These are phyloP conservation scores for Diphasiastrum complanatum DNA, from an alignment of 83 land plant species.

Conservation along the genomic window DNA sequence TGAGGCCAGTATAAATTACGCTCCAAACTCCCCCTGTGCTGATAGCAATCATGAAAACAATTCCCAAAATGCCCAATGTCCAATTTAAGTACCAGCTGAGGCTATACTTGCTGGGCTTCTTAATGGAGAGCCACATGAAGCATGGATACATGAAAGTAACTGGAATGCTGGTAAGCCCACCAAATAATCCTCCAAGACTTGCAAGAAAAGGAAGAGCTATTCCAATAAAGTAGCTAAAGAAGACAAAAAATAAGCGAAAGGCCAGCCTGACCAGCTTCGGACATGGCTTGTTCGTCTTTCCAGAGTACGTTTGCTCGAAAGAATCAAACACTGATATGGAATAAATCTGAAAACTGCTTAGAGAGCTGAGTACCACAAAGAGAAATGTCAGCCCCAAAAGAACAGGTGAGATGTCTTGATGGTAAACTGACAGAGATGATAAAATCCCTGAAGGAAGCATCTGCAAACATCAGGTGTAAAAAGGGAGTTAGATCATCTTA, in stretches of 20 bases:
- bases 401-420: not conserved
- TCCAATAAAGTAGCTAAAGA: constrained; percentile 1
- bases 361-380: constrained; percentile 3
- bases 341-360: constrained; percentile 11
- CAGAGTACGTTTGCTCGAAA: constrained; percentile 7
- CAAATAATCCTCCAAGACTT: constrained; percentile 6
- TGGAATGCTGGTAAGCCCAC: constrained; percentile 8
- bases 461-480: too few species aligned
- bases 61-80: constrained; percentile 7
- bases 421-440: not conserved
- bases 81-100: constrained; percentile 11
- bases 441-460: constrained; percentile 10
- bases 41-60: not conserved
- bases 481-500: too few species aligned
- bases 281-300: constrained; percentile 4
- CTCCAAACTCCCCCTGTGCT: constrained; percentile 9
- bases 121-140: constrained; percentile 11
- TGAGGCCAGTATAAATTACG: constrained; percentile 6
- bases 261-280: not conserved
- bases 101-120: constrained; percentile 12
- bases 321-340: constrained; percentile 8
- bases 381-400: not conserved
- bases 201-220: constrained; percentile 6
- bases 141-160: too few species aligned
- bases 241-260: constrained; percentile 7